Conservation (phyloP, 495 filamentous ascomycete genomes). For the Penicillium coprophilum region DNA sequence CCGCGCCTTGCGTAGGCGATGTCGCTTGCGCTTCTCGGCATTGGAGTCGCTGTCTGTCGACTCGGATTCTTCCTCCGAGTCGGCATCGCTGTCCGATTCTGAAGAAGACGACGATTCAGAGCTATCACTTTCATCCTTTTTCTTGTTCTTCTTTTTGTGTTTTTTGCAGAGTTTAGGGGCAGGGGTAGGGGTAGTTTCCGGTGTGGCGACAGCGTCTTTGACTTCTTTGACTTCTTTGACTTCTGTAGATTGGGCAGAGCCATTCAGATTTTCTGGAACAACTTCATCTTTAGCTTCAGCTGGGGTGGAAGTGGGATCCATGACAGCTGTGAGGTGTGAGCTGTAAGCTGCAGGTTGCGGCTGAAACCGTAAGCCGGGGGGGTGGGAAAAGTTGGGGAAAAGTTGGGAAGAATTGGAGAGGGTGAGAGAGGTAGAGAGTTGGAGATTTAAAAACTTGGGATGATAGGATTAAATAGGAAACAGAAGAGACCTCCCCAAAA, state of each 20-base stretch:
- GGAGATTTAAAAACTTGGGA: neutral
- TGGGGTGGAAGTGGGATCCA: conserved; percentile 28
- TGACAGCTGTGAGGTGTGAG: conserved; percentile 5
- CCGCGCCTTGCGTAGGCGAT: conserved; percentile 46
- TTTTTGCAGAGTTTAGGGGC: conserved; percentile 43
- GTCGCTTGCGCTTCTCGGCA: conserved; percentile 28
- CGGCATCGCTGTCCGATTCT: conserved; percentile 26
- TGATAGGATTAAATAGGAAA: conserved; percentile 2
- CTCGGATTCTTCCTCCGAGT: conserved; percentile 19
- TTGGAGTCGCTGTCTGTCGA: conserved; percentile 38
- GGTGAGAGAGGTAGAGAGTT: neutral
- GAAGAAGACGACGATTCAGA: conserved; percentile 23
- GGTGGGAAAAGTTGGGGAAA: neutral
- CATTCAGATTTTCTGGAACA: conserved; percentile 29
- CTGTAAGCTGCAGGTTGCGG: conserved; percentile 11
- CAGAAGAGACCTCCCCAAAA: neutral
- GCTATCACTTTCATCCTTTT: conserved; percentile 27
- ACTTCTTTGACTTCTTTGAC: conserved; percentile 19
- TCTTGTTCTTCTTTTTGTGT: conserved; percentile 25
- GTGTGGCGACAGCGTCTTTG: conserved; percentile 26
- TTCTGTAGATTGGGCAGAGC: conserved; percentile 15
- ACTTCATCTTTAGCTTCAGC: conserved; percentile 32
- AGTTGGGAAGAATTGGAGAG: neutral
- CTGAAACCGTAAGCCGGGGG: conserved; percentile 7
- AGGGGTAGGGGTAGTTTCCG: conserved; percentile 16